Base-by-base conservation (phyloP, 306 rosid species). In the Psophocarpus tetragonolobus region DNA sequence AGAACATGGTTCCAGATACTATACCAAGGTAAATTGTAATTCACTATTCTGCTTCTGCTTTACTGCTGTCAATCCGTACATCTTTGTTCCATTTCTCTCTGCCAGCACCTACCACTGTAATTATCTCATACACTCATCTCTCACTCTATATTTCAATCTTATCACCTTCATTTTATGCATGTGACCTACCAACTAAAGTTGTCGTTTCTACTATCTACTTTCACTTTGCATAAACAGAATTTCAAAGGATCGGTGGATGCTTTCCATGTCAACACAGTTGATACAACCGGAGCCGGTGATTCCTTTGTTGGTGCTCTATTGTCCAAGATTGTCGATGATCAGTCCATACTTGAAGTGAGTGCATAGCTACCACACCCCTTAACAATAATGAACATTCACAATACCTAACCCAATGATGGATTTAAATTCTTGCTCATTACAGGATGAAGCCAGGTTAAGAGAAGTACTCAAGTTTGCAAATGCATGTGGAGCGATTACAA, bases 231-330 rank as follows among this genome's bases (percentile, higher is more conserved):
- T 18, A 71, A 47, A 76, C 85, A 94, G 98, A 80, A 81, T 36
- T 95, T 95, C 92, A 89, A 69, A 4, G 98, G 98, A 71, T 29
- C 85, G 0, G 97, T 95, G 24, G 97, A 91, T 0, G 91, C 87
- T 26, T 95, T 91, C 30, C 89, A 83, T 66, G 98, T 95, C 4
- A 83, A 84, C 0, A 56, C 97, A 1, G 86, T 92, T 18, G 98
- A 95, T 58, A 95, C 98, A 26, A 95, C 98, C 8, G 98, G 98
- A 3, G 98, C 98, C 8, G 98, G 98, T n/a, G 98, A 95, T 84
- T 56, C 98, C 3, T 95, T 89, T 68, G 91, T 92, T 9, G 98
- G 98, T 47, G 97, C 98, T 14, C 61, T 95, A 1, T 81, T 95
- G 30, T 29, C 67, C 81, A 95, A 91, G 80, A 86, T 95, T 60